phyloP scores from a whole-genome alignment of 192 early-diverging fungal genomes.

The Backusella tuberculispora region DNA sequence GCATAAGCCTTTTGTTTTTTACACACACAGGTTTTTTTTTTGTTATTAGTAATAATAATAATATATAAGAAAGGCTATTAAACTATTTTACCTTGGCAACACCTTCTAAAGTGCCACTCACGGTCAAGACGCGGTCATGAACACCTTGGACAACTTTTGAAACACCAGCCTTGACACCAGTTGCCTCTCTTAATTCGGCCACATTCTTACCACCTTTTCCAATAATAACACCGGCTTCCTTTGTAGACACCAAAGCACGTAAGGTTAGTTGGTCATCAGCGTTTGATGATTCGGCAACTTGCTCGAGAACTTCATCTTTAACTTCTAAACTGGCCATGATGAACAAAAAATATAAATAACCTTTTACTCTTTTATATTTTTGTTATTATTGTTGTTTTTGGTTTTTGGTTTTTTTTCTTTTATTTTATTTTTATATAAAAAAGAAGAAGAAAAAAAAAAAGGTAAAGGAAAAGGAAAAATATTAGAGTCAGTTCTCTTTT shows the following conservation, averaged over 20 bases:
- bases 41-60: neutral
- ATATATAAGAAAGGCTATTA: neutral
- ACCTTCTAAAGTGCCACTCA: conserved; percentile 69
- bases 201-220: conserved; percentile 83
- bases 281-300: neutral
- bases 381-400: neutral
- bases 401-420: neutral
- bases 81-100: conserved; percentile 64
- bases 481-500: neutral
- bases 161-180: conserved; percentile 91
- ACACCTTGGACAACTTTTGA: conserved; percentile 88
- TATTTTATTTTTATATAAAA: neutral
- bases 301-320: conserved; percentile 5
- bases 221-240: conserved; percentile 87
- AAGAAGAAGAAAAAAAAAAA: conserved; percentile 17
- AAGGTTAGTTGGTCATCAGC: conserved; percentile 60
- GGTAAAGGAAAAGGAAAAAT: neutral
- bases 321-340: conserved; percentile 1
- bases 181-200: conserved; percentile 81
- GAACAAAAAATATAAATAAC: neutral
- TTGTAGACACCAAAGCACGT: conserved; percentile 90
- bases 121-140: conserved; percentile 82
- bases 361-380: too few species aligned
- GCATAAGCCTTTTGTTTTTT: conserved; percentile 73
- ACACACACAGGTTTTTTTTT: neutral